Evolutionary conservation across 2,329 filamentous ascomycete species (phyloP), one percentile per base, ranked within the genome.

Genomic region (Pyricularia sp.): DNA sequence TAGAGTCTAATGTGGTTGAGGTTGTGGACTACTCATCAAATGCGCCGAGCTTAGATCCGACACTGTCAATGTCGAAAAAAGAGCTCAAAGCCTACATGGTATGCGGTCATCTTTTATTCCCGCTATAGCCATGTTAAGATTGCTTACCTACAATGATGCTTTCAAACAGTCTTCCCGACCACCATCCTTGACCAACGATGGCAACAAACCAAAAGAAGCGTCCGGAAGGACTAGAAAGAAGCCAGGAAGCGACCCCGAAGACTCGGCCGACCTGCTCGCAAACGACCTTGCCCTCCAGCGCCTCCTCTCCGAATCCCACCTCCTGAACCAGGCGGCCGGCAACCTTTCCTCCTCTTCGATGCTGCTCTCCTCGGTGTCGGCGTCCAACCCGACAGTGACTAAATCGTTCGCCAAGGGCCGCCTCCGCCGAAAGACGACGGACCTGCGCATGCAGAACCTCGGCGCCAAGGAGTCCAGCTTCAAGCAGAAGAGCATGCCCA

Each of bases 241-340:
- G 65, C 70, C 73, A 58, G 28, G 73, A 68, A 69, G 72, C 71
- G 50, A 79, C 77, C 72, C 84, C 70, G 87, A 90, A 75, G 86
- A 90, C 75, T 85, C 85, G 67, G 84, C 84, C 71, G 85, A 85
- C 12, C 91, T 97, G 71, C 85, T 98, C 23, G 93, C 94, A 77
- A 94, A 97, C 78, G 95, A 98, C 78, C 88, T 97, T 68, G 94
- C 92, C 58, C 88, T 99, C 17, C 94, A 97, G 78, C 90, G 93
- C 65, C 88, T 99, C 59, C 88, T 99, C 69, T 86, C 90, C 73
- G 95, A 99, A 83, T 97, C 94, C 0, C 93, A 97, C 79, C 89
- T 98, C 70, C 88, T 98, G 69, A 81, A 86, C 0, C 82, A 84
- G 17, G 81, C 82, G 31, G 28, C 66, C 28, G 55, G 81, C 84